These are phyloP conservation scores for Backusella tuberculispora DNA, from an alignment of 192 early-diverging fungal species.

Conservation along the genomic window DNA sequence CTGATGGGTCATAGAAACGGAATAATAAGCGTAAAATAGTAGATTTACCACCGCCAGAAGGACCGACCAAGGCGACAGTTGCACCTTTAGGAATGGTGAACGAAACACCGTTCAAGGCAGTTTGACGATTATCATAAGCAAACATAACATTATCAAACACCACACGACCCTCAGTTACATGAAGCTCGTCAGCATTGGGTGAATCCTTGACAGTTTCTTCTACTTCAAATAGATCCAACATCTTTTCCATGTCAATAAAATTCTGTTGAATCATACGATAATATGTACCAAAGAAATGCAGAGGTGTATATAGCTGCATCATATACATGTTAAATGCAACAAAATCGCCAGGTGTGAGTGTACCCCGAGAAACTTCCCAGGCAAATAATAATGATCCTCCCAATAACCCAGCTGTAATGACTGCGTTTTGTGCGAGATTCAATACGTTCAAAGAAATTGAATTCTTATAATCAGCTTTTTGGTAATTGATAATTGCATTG, in stretches of 20 bases:
- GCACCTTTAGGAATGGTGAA: slow-evolving; percentile 72
- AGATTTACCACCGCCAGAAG: slow-evolving; percentile 79
- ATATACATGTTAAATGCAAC: slow-evolving; percentile 89
- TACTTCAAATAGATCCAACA: slow-evolving; percentile 83
- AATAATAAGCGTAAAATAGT: slow-evolving; percentile 81
- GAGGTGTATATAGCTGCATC: slow-evolving; percentile 85
- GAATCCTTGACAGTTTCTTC: slow-evolving; percentile 63
- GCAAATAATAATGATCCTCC: slow-evolving; percentile 83
- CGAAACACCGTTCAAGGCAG: slow-evolving; percentile 69
- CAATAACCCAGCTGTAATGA: slow-evolving; percentile 84
- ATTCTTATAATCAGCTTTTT: slow-evolving; percentile 83
- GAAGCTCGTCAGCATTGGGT: slow-evolving; percentile 59
- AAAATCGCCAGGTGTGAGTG: slow-evolving; percentile 82
- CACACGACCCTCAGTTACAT: slow-evolving; percentile 60
- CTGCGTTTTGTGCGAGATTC: slow-evolving; percentile 83
- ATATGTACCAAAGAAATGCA: slow-evolving; percentile 90
- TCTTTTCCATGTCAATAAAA: slow-evolving; percentile 96
- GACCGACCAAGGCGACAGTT: slow-evolving; percentile 80
- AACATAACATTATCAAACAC: slow-evolving; percentile 75
- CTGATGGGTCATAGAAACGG: slow-evolving; percentile 85
- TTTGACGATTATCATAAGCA: slow-evolving; percentile 67
- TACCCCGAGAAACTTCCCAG: slow-evolving; percentile 71
- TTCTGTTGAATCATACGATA: slow-evolving; percentile 94
- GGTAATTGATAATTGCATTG: slow-evolving; percentile 78
- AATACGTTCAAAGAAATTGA: slow-evolving; percentile 75